A percentile compares a stretch with the other conserved stretches of the same genome.
These are phyloP conservation scores for Stentor roeselii DNA, from an alignment of 73 alveolate genomes.

Conservation along the genomic window DNA sequence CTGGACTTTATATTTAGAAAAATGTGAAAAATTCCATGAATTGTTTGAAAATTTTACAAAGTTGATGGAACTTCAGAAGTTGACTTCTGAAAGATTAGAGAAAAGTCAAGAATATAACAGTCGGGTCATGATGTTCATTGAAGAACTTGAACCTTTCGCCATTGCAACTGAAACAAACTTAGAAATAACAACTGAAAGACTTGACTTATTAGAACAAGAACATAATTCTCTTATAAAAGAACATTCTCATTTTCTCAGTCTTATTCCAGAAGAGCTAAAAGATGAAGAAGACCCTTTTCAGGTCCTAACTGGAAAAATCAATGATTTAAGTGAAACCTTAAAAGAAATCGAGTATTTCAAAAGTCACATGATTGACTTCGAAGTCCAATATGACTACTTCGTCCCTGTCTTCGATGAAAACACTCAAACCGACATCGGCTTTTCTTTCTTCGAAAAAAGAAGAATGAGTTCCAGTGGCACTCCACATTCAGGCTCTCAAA, in stretches of 20 bases:
- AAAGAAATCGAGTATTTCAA: slow-evolving; percentile 8
- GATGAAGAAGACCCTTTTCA: slow-evolving; percentile 13
- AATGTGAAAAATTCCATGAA: neutral
- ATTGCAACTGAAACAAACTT: neutral
- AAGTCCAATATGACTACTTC: slow-evolving; percentile 15
- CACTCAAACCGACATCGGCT: slow-evolving; percentile 25
- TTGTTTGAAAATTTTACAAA: neutral
- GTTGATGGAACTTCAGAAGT: neutral
- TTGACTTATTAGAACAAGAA: neutral
- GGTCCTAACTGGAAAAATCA: neutral
- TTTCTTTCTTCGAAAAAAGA: neutral
- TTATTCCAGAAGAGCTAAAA: neutral
- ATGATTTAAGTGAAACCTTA: neutral
- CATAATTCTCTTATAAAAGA: neutral
- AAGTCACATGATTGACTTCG: neutral
- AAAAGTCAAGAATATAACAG: neutral
- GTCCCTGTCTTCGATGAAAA: neutral
- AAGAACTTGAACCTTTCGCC: neutral
- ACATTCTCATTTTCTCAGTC: neutral
- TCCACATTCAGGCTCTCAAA: neutral
- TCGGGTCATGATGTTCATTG: neutral
- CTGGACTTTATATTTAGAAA: neutral
- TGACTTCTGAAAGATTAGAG: neutral
- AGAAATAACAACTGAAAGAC: neutral
- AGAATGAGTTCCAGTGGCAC: neutral